Percentiles rank a stretch among this genome's conserved stretches.
phyloP scores from a whole-genome alignment of 305 asterid genomes.

The Fraxinus greggii region DNA sequence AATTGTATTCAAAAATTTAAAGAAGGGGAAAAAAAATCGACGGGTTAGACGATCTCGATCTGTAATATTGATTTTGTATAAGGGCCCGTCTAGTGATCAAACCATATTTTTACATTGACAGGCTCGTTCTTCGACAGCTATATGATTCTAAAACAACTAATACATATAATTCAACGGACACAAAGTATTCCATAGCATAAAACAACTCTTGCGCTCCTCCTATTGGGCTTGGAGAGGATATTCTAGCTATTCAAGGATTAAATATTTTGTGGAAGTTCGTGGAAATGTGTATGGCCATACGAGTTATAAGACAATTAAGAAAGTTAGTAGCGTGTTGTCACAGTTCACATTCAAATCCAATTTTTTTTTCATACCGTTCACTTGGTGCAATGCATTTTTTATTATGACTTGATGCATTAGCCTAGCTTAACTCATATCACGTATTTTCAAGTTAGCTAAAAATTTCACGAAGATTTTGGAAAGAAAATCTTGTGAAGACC shows the following conservation, averaged over 20 bases:
- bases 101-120: background rate
- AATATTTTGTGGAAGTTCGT: too few relatives aligned
- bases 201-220: background rate
- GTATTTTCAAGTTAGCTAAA: background rate
- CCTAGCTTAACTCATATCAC: background rate
- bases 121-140: background rate
- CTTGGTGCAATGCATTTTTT: background rate
- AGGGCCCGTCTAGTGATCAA: background rate
- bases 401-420: background rate
- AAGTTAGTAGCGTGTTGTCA: background rate
- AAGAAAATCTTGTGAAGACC: background rate
- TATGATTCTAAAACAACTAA: background rate
- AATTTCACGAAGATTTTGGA: too few relatives aligned
- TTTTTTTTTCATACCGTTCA: background rate
- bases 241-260: background rate
- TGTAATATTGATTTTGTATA: background rate
- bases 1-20: background rate
- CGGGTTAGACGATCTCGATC: background rate
- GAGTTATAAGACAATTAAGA: too few relatives aligned
- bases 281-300: too few relatives aligned
- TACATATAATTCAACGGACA: too few relatives aligned
- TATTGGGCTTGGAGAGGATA: background rate
- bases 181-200: background rate
- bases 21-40: background rate
- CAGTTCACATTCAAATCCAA: background rate